Evolutionary conservation across 768 basidiomycete genomes (phyloP), one percentile per base, ranked within the genome.

Genomic region (Boletellus ananiceps): DNA sequence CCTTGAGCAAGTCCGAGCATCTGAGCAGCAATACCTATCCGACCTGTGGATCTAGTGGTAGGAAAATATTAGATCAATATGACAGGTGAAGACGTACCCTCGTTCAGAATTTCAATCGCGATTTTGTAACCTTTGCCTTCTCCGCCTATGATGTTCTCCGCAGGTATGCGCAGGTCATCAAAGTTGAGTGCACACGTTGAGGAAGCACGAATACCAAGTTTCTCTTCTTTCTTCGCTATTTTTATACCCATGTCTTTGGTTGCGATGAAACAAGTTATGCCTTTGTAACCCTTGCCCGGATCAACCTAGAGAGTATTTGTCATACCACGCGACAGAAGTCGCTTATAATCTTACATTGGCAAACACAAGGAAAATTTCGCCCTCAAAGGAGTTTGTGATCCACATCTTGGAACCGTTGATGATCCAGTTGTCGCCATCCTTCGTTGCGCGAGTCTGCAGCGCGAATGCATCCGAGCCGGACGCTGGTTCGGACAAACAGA

Each of bases 371-470:
- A 88, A 89, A 35, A 94, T 77, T 40, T 93, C 89, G 1, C 92
- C 93, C 69, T 94, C 92, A 50, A 82, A 79, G 0, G 93, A 94
- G 70, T 97, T 97, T 21, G 93, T 95, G 51, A 97, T 96, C 93
- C 93, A 96, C 93, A 95, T 94, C 75, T 99, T 99, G 48, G 91
- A 90, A n/a, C 96, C 96, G 58, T 93, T 94, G 46, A 99, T 66
- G 27, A 93, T 72, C 80, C 86, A 98, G 66, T 85, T 67, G 58
- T 87, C 82, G 15, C 91, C 93, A 40, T 91, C 85, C 67, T 87
- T 89, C 65, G 77, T 85, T 14, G 96, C 95, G 11, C 88, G 87
- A 1, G 96, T 93, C 66, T 95, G 91, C 31, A 99, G 74, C 0
- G 95, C 93, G 65, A 99, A 99, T 0, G 96, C 96, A 63, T 99